Percentiles rank a stretch among this genome's conserved stretches.
Evolutionary conservation across 192 early-diverging fungal species (phyloP).

Genomic region (Pilobolus umbonatus): DNA sequence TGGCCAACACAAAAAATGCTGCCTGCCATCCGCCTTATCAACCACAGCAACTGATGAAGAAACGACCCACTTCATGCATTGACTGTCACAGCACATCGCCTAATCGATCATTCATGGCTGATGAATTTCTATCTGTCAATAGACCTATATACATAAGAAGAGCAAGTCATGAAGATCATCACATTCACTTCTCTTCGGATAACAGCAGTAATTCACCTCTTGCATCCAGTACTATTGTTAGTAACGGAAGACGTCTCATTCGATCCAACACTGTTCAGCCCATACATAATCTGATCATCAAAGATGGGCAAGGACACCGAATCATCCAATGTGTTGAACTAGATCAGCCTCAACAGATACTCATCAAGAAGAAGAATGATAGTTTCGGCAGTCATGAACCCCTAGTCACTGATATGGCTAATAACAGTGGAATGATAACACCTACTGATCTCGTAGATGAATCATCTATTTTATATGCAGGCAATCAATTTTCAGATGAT

Average conservation of each 20-base stretch:
- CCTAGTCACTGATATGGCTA: neutral
- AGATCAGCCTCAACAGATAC: constrained; percentile 1
- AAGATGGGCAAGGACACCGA: constrained; percentile 9
- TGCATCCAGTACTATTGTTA: neutral
- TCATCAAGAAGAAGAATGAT: neutral
- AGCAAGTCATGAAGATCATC: constrained; percentile 14
- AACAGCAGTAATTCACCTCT: neutral
- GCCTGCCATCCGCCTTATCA: neutral
- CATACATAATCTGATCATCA: constrained; percentile 4
- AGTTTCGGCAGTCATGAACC: constrained; percentile 11
- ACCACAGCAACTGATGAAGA: neutral
- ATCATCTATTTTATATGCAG: neutral
- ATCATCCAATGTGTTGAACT: constrained; percentile 8
- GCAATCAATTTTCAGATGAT: neutral
- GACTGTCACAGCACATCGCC: neutral
- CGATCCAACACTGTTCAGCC: constrained; percentile 10
- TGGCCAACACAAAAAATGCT: constrained; percentile 2
- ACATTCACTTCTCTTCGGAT: constrained; percentile 4
- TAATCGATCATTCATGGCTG: neutral
- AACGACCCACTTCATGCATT: constrained; percentile 11
- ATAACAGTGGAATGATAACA: too few species aligned
- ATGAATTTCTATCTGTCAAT: constrained; percentile 2
- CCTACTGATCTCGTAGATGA: neutral
- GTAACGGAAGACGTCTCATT: neutral
- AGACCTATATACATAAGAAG: constrained; percentile 9